Percentiles rank a stretch among this genome's conserved stretches.
Evolutionary conservation across 371 early-diverging fungal genomes (phyloP).

Genomic region (Zancudomyces culisetae): DNA sequence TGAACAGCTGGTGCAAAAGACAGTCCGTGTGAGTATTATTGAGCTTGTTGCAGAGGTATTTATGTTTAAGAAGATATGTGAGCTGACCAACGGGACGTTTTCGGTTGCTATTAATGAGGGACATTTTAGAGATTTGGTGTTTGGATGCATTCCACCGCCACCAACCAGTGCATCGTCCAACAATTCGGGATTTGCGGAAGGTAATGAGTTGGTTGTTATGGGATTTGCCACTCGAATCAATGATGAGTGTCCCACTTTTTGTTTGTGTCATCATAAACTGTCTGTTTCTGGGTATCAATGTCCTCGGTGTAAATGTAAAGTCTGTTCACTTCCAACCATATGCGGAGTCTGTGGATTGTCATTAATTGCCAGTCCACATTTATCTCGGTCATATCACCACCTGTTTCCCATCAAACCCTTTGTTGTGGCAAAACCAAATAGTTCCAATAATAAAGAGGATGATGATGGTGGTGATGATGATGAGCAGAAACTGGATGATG

Average conservation of each 20-base stretch:
- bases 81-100: conserved; percentile 63
- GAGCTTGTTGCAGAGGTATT: conserved; percentile 80
- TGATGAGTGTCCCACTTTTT: conserved; percentile 41
- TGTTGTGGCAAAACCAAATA: background rate
- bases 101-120: conserved; percentile 68
- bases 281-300: conserved; percentile 66
- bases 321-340: conserved; percentile 81
- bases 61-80: conserved; percentile 50
- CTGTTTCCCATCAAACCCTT: conserved; percentile 65
- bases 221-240: conserved; percentile 62
- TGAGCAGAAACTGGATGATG: too few relatives aligned
- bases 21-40: conserved; percentile 66
- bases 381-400: conserved; percentile 90
- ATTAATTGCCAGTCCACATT: conserved; percentile 73
- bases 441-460: conserved; percentile 11
- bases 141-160: conserved; percentile 66
- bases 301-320: conserved; percentile 62
- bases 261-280: conserved; percentile 69
- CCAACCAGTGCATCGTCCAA: conserved; percentile 34
- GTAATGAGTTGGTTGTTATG: conserved; percentile 73
- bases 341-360: conserved; percentile 85
- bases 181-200: too few relatives aligned
- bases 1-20: conserved; percentile 35
- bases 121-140: conserved; percentile 55
- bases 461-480: conserved; percentile 9